Evolutionary conservation across 768 basidiomycete genomes (phyloP), one percentile per base, ranked within the genome.

Genomic region (Lactarius quietus): DNA sequence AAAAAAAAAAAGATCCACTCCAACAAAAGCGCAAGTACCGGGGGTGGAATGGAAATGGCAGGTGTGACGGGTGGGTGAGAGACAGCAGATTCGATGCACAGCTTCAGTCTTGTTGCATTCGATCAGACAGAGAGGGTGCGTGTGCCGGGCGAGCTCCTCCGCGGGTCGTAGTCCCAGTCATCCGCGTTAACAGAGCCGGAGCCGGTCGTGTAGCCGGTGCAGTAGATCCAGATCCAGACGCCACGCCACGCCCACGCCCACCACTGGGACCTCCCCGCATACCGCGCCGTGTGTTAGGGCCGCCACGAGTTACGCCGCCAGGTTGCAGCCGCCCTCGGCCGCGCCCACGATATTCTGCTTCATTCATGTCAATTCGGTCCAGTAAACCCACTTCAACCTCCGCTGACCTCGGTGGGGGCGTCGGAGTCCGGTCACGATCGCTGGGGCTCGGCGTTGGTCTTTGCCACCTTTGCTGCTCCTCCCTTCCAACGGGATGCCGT

Each of bases 21-120:
- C 26, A 51, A 26, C 23, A 28, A 23, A 26, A 51, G 14, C 6
- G 26, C 48, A 6, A 3, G 3, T 26, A 14, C 10, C 8, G n/a
- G 45, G 6, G 45, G 48, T 1, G 14, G 23, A 14, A 6, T 41
- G 5, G 39, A 41, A 15, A 41, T n/a, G n/a, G n/a, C n/a, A n/a
- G n/a, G n/a, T n/a, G n/a, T n/a, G n/a, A n/a, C n/a, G n/a, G n/a
- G 1, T 3, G 5, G 3, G 6, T 23, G 26, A 23, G 14, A 15
- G 1, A 15, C 26, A 3, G 45, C 45, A 14, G 48, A 14, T 31
- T 38, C 12, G 6, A 36, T 20, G 45, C 52, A 8, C 0, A 18
- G 4, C n/a, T n/a, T 65, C 43, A 61, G 31, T 65, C 59, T 56
- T 61, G 54, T 6, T 52, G 36, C 64, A 65, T 57, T 10, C 64